These are phyloP conservation scores for Euphrasia confusa DNA, from an alignment of 257 asterid species.

Conservation along the genomic window DNA sequence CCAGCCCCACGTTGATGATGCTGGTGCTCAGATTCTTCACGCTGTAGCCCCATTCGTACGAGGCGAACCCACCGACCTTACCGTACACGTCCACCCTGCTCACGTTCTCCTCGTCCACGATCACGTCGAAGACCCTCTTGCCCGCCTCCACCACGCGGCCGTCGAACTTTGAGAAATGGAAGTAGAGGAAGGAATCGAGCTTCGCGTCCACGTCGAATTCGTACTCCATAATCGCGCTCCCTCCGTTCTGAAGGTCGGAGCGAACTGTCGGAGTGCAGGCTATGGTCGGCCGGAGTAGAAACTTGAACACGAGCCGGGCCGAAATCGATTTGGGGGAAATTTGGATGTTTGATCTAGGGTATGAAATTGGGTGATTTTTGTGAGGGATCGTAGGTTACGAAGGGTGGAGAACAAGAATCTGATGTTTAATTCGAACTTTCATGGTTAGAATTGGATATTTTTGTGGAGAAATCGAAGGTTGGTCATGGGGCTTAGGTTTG, in stretches of 20 bases:
- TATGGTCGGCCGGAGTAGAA: no score
- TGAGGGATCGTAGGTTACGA: no score
- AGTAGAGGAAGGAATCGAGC: slow-evolving; percentile 77
- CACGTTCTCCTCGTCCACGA: slow-evolving; percentile 68
- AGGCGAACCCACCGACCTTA: slow-evolving; percentile 75
- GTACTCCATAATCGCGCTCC: slow-evolving; percentile 63
- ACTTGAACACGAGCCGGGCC: no score
- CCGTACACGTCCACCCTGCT: slow-evolving; percentile 70
- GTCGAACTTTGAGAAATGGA: slow-evolving; percentile 93
- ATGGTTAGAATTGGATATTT: no score
- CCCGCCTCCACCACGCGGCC: slow-evolving; percentile 61
- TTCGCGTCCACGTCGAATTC: slow-evolving; percentile 71
- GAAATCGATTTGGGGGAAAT: no score
- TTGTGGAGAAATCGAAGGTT: no score
- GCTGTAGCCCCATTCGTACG: slow-evolving; percentile 72
- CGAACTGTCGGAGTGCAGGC: no score
- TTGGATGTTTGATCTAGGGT: no score
- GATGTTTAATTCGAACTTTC: no score
- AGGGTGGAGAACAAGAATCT: no score
- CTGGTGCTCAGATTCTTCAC: slow-evolving; percentile 76
- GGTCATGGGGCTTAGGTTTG: no score
- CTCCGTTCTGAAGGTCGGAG: slow-evolving; percentile 54
- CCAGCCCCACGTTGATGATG: slow-evolving; percentile 57
- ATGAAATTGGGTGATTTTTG: no score
- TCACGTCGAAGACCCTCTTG: slow-evolving; percentile 75